Percentiles rank a stretch among this genome's conserved stretches.
Evolutionary conservation across 2,329 filamentous ascomycete genomes (phyloP).

Genomic region (Shiraia bambusicola): DNA sequence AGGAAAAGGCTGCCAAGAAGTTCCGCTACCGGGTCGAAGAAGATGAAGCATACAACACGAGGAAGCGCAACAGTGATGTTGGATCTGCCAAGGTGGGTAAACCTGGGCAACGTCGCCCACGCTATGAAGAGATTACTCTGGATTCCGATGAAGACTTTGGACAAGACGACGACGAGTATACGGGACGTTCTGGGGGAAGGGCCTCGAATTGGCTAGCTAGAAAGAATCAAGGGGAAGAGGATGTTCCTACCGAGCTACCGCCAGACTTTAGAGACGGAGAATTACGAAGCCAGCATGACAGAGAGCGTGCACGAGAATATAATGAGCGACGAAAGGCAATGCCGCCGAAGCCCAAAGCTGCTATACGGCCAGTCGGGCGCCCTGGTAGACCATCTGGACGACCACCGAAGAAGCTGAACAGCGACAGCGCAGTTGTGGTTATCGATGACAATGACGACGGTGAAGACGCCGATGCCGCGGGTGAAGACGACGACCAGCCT

Average conservation of each 20-base stretch:
- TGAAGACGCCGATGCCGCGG: conserved; percentile 24
- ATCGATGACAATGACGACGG: conserved; percentile 28
- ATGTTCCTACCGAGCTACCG: conserved; percentile 48
- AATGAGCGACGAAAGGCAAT: conserved; percentile 30
- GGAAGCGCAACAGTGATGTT: conserved; percentile 27
- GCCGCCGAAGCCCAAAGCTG: conserved; percentile 24
- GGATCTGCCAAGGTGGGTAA: conserved; percentile 26
- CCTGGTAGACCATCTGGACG: conserved; percentile 15
- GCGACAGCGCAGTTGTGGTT: conserved; percentile 31
- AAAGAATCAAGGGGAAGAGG: conserved; percentile 46
- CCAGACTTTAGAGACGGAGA: conserved; percentile 44
- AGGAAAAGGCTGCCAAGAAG: conserved; percentile 36
- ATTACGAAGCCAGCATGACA: conserved; percentile 31
- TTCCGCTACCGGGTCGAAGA: conserved; percentile 43
- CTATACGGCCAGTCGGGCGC: conserved; percentile 27
- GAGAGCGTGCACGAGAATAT: conserved; percentile 23
- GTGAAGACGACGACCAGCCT: conserved; percentile 35
- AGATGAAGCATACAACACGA: conserved; percentile 45
- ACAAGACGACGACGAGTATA: conserved; percentile 16
- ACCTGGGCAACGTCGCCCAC: conserved; percentile 16
- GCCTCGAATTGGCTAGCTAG: conserved; percentile 47
- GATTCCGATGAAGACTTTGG: conserved; percentile 48
- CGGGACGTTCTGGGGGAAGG: conserved; percentile 24
- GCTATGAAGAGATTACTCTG: conserved; percentile 51
- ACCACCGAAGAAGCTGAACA: conserved; percentile 24